A percentile compares a stretch with the other conserved stretches of the same genome.
Conservation (phyloP, 305 asterid species). For the Solanum hybrid region DNA sequence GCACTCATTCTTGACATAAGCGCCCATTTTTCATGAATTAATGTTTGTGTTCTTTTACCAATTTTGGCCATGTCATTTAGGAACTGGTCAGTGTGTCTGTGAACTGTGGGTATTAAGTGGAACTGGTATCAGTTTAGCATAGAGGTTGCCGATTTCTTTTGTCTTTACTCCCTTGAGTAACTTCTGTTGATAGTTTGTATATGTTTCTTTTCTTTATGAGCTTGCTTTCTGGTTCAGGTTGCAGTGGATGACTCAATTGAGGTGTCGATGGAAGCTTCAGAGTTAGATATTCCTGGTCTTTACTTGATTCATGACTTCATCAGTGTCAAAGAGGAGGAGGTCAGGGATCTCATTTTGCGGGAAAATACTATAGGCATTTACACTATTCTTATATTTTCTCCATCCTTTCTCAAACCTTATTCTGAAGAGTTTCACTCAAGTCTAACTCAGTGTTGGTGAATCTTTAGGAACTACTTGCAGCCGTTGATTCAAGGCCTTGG, state of each 20-base stretch:
- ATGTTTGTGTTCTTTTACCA: background rate
- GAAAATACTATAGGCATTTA: constrained; percentile 13
- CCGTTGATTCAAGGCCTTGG: constrained; percentile 74
- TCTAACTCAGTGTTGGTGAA: background rate
- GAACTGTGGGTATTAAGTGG: background rate
- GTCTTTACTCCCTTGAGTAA: background rate
- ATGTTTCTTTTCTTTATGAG: background rate
- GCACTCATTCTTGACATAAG: background rate
- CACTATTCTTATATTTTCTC: background rate
- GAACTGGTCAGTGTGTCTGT: background rate
- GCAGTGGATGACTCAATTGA: constrained; percentile 30
- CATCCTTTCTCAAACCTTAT: background rate
- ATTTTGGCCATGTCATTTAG: background rate
- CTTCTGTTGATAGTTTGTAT: background rate
- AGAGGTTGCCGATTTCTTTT: background rate
- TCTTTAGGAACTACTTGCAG: constrained; percentile 65
- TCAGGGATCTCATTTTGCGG: constrained; percentile 29
- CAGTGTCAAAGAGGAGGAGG: constrained; percentile 73
- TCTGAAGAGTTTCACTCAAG: background rate
- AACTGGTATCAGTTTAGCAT: background rate
- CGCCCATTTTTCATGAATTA: background rate
- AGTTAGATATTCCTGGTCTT: constrained; percentile 78
- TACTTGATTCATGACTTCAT: constrained; percentile 60
- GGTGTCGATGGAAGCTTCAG: constrained; percentile 64
- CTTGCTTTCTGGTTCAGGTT: constrained; percentile 29